phyloP scores from a whole-genome alignment of 306 rosid species.

The Corylus heterophylla region DNA sequence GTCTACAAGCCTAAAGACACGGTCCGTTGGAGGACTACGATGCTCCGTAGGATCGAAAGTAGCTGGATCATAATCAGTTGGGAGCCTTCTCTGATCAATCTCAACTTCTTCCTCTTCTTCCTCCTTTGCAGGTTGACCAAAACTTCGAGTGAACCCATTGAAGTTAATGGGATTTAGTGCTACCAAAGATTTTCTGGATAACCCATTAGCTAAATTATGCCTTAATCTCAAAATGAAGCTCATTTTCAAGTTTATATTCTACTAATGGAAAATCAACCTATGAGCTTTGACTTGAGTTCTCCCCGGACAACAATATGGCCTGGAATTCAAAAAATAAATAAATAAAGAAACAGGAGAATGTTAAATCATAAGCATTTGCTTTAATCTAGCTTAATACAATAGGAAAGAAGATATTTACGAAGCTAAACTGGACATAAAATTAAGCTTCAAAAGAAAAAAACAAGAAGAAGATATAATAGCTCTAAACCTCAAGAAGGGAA shows the following conservation, averaged over 20 bases:
- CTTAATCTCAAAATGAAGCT: conserved; percentile 55
- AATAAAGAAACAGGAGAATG: not conserved
- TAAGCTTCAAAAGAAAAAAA: not conserved
- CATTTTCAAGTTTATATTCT: conserved; percentile 49
- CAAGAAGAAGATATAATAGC: not conserved
- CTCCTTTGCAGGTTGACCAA: conserved; percentile 67
- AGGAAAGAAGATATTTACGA: not conserved
- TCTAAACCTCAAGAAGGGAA: not conserved
- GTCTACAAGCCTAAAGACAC: conserved; percentile 80
- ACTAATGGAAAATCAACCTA: conserved; percentile 33
- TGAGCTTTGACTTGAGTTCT: conserved; percentile 1
- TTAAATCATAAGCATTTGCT: not conserved
- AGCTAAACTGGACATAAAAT: not conserved
- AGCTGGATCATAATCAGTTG: conserved; percentile 86
- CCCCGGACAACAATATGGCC: not conserved
- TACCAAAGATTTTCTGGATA: conserved; percentile 30
- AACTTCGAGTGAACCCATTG: conserved; percentile 41
- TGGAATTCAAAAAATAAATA: not conserved
- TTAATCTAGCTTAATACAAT: not conserved
- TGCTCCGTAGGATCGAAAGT: conserved; percentile 78
- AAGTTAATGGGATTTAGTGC: conserved; percentile 26
- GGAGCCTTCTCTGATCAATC: conserved; percentile 89
- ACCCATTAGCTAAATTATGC: conserved; percentile 48
- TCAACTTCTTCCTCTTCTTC: conserved; percentile 80
- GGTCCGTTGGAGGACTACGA: conserved; percentile 80